Evolutionary conservation across 495 filamentous ascomycete species (phyloP).

Genomic region (Penicillium atrosanguineum): DNA sequence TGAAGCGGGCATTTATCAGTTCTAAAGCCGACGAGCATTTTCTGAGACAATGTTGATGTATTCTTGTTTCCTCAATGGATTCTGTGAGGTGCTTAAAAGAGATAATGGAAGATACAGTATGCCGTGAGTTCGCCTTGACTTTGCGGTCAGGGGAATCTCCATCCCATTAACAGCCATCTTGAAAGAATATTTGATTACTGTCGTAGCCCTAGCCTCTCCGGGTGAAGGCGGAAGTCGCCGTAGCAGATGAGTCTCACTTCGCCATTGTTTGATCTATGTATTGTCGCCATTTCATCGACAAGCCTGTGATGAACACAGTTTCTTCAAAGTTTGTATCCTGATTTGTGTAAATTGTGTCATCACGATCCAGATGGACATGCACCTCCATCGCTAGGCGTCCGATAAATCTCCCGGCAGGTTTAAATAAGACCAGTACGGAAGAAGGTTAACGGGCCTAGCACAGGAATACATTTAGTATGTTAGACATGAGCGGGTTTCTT

Average conservation of each 20-base stretch:
- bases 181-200: conserved; percentile 8
- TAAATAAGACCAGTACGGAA: not conserved
- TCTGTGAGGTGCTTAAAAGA: too few species aligned
- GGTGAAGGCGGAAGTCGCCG: conserved; percentile 18
- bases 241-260: conserved; percentile 2
- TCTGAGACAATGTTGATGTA: too few species aligned
- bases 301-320: not conserved
- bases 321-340: conserved; percentile 3
- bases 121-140: too few species aligned
- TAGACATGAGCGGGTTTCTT: too few species aligned
- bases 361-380: conserved; percentile 1
- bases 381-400: not conserved
- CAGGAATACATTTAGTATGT: too few species aligned
- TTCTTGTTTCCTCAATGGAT: too few species aligned
- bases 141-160: too few species aligned
- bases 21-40: too few species aligned
- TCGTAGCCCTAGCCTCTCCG: not conserved
- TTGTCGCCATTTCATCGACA: not conserved
- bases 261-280: not conserved
- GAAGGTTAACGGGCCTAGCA: too few species aligned
- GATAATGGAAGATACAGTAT: too few species aligned
- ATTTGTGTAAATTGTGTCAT: conserved; percentile 1
- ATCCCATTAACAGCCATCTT: too few species aligned
- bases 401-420: not conserved
- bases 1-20: not conserved